A percentile compares a stretch with the other conserved stretches of the same genome.
Evolutionary conservation across 2,329 filamentous ascomycete species (phyloP).

Genomic region (Neophaeococcomyces mojaviensis): DNA sequence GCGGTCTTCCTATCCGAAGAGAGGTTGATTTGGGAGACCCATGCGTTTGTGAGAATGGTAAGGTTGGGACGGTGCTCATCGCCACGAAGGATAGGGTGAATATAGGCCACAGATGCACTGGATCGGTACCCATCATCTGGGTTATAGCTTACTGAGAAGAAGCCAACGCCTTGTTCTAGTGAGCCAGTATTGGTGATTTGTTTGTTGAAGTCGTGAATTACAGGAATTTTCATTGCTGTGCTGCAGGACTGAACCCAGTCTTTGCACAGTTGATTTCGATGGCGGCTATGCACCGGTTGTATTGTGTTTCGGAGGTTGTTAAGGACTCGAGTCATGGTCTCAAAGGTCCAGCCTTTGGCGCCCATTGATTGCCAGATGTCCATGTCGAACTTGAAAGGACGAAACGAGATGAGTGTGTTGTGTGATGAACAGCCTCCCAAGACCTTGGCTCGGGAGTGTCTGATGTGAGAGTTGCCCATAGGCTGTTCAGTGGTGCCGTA

Average conservation of each 20-base stretch:
- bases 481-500: constrained; percentile 85
- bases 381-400: constrained; percentile 82
- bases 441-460: constrained; percentile 86
- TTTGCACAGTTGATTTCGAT: constrained; percentile 83
- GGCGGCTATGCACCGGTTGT: constrained; percentile 75
- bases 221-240: constrained; percentile 67
- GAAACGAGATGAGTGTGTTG: constrained; percentile 90
- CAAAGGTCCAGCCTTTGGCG: constrained; percentile 79
- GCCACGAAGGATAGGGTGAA: constrained; percentile 79
- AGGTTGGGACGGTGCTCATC: constrained; percentile 77
- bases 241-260: constrained; percentile 83
- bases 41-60: constrained; percentile 78
- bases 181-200: constrained; percentile 68
- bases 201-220: constrained; percentile 79
- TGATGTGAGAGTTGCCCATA: constrained; percentile 79
- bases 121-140: constrained; percentile 77
- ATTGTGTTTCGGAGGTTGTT: constrained; percentile 85
- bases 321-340: constrained; percentile 71
- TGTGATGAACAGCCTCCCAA: constrained; percentile 87
- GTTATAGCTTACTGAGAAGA: constrained; percentile 88
- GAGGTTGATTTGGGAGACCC: constrained; percentile 76
- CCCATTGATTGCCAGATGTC: constrained; percentile 75
- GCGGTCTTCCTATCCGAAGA: constrained; percentile 52
- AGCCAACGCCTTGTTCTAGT: constrained; percentile 70
- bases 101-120: constrained; percentile 84